phyloP scores from a whole-genome alignment of 78 protist genomes.

The Dictyostelium firmibasis region DNA sequence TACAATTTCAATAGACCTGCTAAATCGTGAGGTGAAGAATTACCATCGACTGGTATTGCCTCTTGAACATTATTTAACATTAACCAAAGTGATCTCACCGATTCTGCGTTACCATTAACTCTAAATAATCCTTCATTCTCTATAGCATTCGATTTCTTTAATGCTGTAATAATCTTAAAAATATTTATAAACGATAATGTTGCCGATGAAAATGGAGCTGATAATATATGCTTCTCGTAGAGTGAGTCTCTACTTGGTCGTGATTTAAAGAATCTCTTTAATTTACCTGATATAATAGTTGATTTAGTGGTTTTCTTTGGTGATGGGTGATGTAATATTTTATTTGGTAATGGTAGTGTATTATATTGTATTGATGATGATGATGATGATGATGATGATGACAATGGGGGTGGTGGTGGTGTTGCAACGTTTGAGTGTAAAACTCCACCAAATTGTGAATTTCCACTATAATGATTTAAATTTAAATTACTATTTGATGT shows the following conservation, averaged over 20 bases:
- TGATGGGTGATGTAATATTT: slow-evolving; percentile 12
- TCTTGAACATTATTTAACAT: background rate
- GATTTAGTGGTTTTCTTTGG: slow-evolving; percentile 34
- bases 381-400: background rate
- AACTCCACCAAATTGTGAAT: background rate
- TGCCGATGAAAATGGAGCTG: slow-evolving; percentile 33
- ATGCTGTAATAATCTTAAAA: slow-evolving; percentile 28
- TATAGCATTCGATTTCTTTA: slow-evolving; percentile 39
- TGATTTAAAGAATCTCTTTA: slow-evolving; percentile 24
- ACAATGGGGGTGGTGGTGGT: background rate
- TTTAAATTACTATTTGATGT: background rate
- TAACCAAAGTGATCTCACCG: slow-evolving; percentile 47
- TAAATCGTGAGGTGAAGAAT: slow-evolving; percentile 21
- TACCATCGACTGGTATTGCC: background rate
- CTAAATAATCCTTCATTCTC: slow-evolving; percentile 63
- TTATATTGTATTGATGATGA: no score
- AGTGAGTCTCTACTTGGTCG: slow-evolving; percentile 64
- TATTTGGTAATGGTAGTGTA: background rate
- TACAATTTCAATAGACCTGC: slow-evolving; percentile 61
- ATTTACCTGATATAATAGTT: slow-evolving; percentile 34
- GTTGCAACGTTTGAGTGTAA: background rate
- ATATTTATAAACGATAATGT: slow-evolving; percentile 40
- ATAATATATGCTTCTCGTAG: slow-evolving; percentile 50
- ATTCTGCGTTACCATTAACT: slow-evolving; percentile 72
- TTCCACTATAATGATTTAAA: background rate